A percentile compares a stretch with the other conserved stretches of the same genome.
phyloP scores from a whole-genome alignment of 345 rosid species.

The rapeseed (Brassica napus) region Da-Ae NC_063447.1:38737501-38738000 shows the following conservation, averaged over 20 bases:
- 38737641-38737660: conserved; percentile 57
- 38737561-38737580: conserved; percentile 73
- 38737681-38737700: conserved; percentile 73
- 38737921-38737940: conserved; percentile 73
- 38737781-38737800: conserved; percentile 65
- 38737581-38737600: conserved; percentile 80
- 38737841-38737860: conserved; percentile 83
- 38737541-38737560: conserved; percentile 45
- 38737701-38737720: conserved; percentile 67
- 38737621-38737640: conserved; percentile 58
- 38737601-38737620: conserved; percentile 78
- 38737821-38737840: conserved; percentile 66
- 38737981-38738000: conserved; percentile 74
- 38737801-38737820: conserved; percentile 90
- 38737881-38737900: conserved; percentile 77
- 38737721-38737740: conserved; percentile 69
- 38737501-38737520: conserved; percentile 44
- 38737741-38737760: conserved; percentile 88
- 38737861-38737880: conserved; percentile 76
- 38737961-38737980: conserved; percentile 68
- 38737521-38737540: conserved; percentile 35
- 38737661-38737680: conserved; percentile 63
- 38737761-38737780: conserved; percentile 79
- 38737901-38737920: conserved; percentile 73
- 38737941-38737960: conserved; percentile 82